Evolutionary conservation across 495 filamentous ascomycete genomes (phyloP), one percentile per base, ranked within the genome.

Genomic region (Cenococcum geophilum): DNA sequence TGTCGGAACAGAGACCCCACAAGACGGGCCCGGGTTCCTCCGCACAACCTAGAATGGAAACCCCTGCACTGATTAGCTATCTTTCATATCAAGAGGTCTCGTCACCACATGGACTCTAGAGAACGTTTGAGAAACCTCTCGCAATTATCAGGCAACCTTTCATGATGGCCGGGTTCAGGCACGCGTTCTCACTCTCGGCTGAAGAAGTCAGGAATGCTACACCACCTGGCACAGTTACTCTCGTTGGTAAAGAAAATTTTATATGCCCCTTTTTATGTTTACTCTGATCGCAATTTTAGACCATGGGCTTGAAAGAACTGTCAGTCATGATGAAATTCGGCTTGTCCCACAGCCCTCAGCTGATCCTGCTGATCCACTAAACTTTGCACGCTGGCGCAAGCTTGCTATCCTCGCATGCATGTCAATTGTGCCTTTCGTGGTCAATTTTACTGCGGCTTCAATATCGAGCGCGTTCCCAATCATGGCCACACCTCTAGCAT

Each of bases 331-430:
- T 59, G 45, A 53, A n/a, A 16, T 58, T 16, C 61, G 43, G 16
- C 27, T 59, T 1, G 61, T 63, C 1, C 61, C 61, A 10, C 55
- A 56, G 16, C 59, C 59, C 2, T 62, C 59, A 1, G 5, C 21
- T 37, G 59, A 62, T 43, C 60, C 53, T 9, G 52, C 60, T 4
- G 60, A 62, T 22, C 53, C 60, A 5, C 32, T 62, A 4, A 57
- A 57, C 42, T 57, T 57, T n/a, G 5, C 21, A 2, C 9, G 4
- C 5, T 57, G 14, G 60, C 37, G 40, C 3, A 62, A 62, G 25
- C 0, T 40, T 4, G 5, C 8, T 1, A 50, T 62, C 25, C 47
- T 59, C 0, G 6, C 20, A n/a, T 59, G 32, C 34, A 59, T 59
- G 36, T 59, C 56, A 10, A 10, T 59, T 4, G 5, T 21, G 10